phyloP scores from a whole-genome alignment of 805 yeast species.

The Candida golubevii region DNA sequence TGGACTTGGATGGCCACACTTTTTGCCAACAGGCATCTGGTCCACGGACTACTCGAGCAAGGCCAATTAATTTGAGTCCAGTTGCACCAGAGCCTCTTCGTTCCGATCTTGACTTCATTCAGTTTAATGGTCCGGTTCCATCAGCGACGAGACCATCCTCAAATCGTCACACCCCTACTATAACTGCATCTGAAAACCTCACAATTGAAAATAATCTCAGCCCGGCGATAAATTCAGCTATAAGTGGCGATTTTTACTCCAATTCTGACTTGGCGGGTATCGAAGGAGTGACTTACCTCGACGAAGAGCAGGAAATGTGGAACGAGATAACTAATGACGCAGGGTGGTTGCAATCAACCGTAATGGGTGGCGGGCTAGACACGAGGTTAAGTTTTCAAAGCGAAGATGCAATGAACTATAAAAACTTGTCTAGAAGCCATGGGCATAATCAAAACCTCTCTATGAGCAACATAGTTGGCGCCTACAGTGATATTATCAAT shows the following conservation, averaged over 20 bases:
- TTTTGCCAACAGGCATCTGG: conserved; percentile 3
- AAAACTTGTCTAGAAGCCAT: background rate
- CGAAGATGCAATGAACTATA: conserved; percentile 1
- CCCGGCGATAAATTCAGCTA: conserved; percentile 1
- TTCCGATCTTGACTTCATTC: conserved; percentile 23
- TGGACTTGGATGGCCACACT: conserved; percentile 9
- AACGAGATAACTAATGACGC: conserved; percentile 74
- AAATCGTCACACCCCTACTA: conserved; percentile 17
- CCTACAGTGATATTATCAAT: conserved; percentile 36
- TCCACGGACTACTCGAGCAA: conserved; percentile 9
- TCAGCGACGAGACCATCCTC: conserved; percentile 17
- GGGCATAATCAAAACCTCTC: conserved; percentile 6
- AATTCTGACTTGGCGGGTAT: conserved; percentile 38
- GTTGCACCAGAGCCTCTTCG: conserved; percentile 18
- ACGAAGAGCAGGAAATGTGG: conserved; percentile 58
- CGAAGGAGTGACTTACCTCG: conserved; percentile 39
- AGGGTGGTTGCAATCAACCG: conserved; percentile 52
- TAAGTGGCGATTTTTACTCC: conserved; percentile 28
- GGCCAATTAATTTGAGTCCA: conserved; percentile 9
- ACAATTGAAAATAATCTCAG: conserved; percentile 13
- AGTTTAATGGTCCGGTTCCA: conserved; percentile 20
- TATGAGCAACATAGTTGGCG: conserved; percentile 21
- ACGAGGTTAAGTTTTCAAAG: background rate
- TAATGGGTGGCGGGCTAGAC: conserved; percentile 1
- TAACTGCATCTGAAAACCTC: conserved; percentile 18